Conservation (phyloP, 345 rosid species). For the Linum lewisii region DNA sequence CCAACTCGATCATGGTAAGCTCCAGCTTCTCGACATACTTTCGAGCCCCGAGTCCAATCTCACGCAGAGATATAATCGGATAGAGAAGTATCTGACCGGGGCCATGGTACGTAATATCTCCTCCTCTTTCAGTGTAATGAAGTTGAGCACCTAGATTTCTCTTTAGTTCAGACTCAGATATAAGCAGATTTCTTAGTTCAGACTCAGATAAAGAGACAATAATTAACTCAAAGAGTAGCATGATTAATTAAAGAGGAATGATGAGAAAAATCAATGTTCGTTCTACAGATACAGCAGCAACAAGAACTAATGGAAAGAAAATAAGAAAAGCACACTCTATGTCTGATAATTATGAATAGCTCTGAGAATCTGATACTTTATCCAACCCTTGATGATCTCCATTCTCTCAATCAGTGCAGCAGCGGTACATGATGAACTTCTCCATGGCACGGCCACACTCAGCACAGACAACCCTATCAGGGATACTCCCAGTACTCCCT, state of each 20-base stretch:
- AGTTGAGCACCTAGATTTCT: conserved; percentile 66
- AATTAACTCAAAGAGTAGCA: no score
- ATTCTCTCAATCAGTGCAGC: conserved; percentile 27
- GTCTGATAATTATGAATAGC: no score
- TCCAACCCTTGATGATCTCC: no score
- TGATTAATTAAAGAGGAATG: no score
- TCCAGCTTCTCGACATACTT: conserved; percentile 70
- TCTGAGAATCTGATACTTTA: no score
- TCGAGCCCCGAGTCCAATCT: conserved; percentile 61
- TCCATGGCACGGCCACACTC: conserved; percentile 32
- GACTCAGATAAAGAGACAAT: no score
- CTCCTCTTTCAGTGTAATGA: conserved; percentile 88
- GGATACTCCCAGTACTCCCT: conserved; percentile 18
- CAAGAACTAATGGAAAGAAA: no score
- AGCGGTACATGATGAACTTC: conserved; percentile 34
- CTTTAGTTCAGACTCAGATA: conserved; percentile 57
- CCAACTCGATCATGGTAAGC: no score
- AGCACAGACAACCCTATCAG: conserved; percentile 21
- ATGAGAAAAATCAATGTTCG: no score
- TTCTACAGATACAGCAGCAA: no score
- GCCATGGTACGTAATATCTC: conserved; percentile 83
- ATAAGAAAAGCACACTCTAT: no score
- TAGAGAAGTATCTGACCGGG: conserved; percentile 75
- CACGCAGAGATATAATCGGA: conserved; percentile 69
- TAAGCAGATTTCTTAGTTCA: conserved; percentile 62